Conservation (phyloP, 306 rosid genomes). For the Casuarina cunninghamiana region DNA sequence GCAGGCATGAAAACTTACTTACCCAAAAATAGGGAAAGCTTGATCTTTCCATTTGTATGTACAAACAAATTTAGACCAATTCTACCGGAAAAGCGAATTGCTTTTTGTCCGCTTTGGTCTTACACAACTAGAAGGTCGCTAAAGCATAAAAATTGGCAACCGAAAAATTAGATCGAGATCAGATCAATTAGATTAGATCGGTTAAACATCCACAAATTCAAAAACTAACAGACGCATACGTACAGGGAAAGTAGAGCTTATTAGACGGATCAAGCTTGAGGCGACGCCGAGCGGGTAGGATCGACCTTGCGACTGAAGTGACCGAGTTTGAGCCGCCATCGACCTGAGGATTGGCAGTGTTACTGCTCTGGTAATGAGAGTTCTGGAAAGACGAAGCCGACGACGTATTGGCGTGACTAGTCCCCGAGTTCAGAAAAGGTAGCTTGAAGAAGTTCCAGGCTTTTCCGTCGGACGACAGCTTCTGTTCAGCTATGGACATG, state of each 20-base stretch:
- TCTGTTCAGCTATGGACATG: constrained; percentile 76
- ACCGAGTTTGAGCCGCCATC: constrained; percentile 53
- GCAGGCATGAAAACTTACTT: not conserved
- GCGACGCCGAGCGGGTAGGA: constrained; percentile 91
- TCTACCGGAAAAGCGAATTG: not conserved
- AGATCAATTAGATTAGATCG: not conserved
- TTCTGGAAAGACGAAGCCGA: constrained; percentile 43
- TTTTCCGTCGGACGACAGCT: constrained; percentile 74
- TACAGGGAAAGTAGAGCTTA: constrained; percentile 96
- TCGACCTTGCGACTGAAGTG: constrained; percentile 87
- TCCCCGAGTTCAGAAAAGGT: constrained; percentile 62
- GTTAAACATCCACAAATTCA: not conserved
- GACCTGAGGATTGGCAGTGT: not conserved
- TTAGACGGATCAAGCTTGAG: constrained; percentile 95
- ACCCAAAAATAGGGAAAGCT: not conserved
- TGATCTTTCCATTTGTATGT: not conserved
- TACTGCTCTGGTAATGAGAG: constrained; percentile 22
- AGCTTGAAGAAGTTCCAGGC: constrained; percentile 88
- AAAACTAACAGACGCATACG: constrained; percentile 12
- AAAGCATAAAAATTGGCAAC: not conserved
- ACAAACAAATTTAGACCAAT: not conserved
- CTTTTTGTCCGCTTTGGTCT: not conserved
- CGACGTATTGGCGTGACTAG: constrained; percentile 36
- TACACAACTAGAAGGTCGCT: not conserved
- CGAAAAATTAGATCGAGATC: constrained; percentile 20